Conservation (phyloP, 1,284 basidiomycete genomes). For the Meripilus lineatus region DNA sequence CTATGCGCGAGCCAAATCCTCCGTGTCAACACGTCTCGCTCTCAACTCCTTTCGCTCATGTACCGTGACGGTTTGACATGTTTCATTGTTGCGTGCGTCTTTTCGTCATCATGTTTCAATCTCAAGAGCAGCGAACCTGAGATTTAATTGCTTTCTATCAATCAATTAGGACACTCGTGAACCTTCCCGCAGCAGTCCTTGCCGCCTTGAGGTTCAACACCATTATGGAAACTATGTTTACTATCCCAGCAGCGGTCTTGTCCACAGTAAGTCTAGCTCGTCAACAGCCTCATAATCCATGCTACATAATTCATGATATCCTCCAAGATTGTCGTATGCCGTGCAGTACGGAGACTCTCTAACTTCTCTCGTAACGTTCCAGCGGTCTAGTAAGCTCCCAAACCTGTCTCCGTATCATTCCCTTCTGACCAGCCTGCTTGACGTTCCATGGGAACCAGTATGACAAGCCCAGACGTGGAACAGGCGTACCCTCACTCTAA, state of each 20-base stretch:
- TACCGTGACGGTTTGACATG: slow-evolving; percentile 70
- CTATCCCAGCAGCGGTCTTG: slow-evolving; percentile 66
- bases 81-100: slow-evolving; percentile 72
- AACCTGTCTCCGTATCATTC: no score
- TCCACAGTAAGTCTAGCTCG: slow-evolving; percentile 55
- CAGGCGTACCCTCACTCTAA: no score
- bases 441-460: no score
- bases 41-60: slow-evolving; percentile 55
- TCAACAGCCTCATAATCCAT: background rate
- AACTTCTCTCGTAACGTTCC: background rate
- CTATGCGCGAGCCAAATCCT: slow-evolving; percentile 45
- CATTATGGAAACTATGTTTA: slow-evolving; percentile 73
- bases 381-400: background rate
- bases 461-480: no score
- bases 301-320: background rate
- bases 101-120: no score
- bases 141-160: no score
- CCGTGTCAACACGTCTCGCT: slow-evolving; percentile 27
- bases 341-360: slow-evolving; percentile 5
- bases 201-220: slow-evolving; percentile 69
- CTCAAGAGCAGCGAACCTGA: no score
- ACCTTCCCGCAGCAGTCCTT: slow-evolving; percentile 39
- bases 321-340: slow-evolving; percentile 4
- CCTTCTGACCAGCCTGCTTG: no score
- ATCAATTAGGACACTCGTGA: background rate